Evolutionary conservation across 2,329 filamentous ascomycete species (phyloP).

Genomic region (Colletotrichum sojae): DNA sequence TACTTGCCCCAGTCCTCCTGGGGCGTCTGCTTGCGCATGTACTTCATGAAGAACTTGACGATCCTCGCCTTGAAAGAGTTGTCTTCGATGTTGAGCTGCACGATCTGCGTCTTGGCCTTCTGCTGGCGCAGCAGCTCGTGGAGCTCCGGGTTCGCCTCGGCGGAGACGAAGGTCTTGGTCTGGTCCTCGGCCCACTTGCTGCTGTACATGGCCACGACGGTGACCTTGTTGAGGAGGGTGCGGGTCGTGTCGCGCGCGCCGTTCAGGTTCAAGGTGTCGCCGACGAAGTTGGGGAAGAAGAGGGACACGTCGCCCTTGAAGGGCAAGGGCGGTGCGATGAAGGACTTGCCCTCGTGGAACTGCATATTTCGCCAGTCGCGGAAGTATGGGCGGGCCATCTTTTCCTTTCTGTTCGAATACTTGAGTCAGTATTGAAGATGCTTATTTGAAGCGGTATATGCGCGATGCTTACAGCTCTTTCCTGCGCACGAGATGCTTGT

Average conservation of each 20-base stretch:
- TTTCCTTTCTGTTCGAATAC: slow-evolving; percentile 70
- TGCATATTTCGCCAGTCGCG: slow-evolving; percentile 92
- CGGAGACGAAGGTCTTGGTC: slow-evolving; percentile 78
- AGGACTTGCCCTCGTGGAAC: slow-evolving; percentile 91
- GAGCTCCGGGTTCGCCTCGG: slow-evolving; percentile 78
- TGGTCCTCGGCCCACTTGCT: slow-evolving; percentile 90
- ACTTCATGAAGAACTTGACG: slow-evolving; percentile 69
- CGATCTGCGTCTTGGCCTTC: slow-evolving; percentile 72
- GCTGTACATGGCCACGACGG: slow-evolving; percentile 85
- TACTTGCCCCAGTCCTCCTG: slow-evolving; percentile 71
- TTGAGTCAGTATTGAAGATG: neutral
- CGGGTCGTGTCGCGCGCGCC: slow-evolving; percentile 79
- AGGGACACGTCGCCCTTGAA: slow-evolving; percentile 87
- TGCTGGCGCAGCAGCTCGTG: slow-evolving; percentile 70
- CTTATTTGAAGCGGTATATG: neutral
- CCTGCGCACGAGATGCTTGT: slow-evolving; percentile 84
- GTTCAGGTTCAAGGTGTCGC: slow-evolving; percentile 78
- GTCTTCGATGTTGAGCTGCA: slow-evolving; percentile 92
- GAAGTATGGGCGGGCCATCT: slow-evolving; percentile 91
- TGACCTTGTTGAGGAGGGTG: slow-evolving; percentile 79
- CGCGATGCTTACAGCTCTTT: slow-evolving; percentile 75
- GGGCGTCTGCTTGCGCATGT: slow-evolving; percentile 64
- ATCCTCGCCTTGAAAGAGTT: slow-evolving; percentile 77
- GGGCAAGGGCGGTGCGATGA: slow-evolving; percentile 85
- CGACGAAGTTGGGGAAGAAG: slow-evolving; percentile 94